These are phyloP conservation scores for Chaetothyriales sp. DNA, from an alignment of 2,329 filamentous ascomycete species.

Conservation along the genomic window DNA sequence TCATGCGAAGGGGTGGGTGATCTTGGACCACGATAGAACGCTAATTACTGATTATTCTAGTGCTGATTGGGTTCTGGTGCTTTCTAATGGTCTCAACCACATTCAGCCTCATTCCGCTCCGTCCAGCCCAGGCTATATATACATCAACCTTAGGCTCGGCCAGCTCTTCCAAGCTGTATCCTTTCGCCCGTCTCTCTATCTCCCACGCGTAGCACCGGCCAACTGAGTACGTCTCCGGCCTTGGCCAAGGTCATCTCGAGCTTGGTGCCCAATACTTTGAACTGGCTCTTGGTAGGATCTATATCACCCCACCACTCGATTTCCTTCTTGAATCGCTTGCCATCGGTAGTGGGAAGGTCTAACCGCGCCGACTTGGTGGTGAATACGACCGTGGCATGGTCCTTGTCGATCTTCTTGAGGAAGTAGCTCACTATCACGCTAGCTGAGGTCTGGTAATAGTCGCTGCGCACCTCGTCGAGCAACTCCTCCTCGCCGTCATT, in stretches of 20 bases:
- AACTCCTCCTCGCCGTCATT: slow-evolving; percentile 6
- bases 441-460: slow-evolving; percentile 85
- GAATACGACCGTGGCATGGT: slow-evolving; percentile 58
- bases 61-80: too few species aligned
- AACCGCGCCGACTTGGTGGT: slow-evolving; percentile 40
- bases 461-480: slow-evolving; percentile 40
- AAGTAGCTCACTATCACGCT: slow-evolving; percentile 84
- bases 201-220: slow-evolving; percentile 71
- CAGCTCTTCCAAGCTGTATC: slow-evolving; percentile 74
- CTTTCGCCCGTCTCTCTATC: slow-evolving; percentile 63
- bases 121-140: neutral
- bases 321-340: slow-evolving; percentile 62
- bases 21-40: too few species aligned
- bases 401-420: slow-evolving; percentile 90
- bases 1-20: too few species aligned
- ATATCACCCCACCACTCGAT: slow-evolving; percentile 66
- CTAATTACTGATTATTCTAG: too few species aligned
- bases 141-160: slow-evolving; percentile 31
- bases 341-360: slow-evolving; percentile 72
- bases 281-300: slow-evolving; percentile 57
- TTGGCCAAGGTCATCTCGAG: slow-evolving; percentile 62
- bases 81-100: neutral
- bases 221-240: slow-evolving; percentile 49
- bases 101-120: neutral
- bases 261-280: slow-evolving; percentile 77